Conservation (phyloP, 306 rosid genomes). For the Sophora flavescens region DNA sequence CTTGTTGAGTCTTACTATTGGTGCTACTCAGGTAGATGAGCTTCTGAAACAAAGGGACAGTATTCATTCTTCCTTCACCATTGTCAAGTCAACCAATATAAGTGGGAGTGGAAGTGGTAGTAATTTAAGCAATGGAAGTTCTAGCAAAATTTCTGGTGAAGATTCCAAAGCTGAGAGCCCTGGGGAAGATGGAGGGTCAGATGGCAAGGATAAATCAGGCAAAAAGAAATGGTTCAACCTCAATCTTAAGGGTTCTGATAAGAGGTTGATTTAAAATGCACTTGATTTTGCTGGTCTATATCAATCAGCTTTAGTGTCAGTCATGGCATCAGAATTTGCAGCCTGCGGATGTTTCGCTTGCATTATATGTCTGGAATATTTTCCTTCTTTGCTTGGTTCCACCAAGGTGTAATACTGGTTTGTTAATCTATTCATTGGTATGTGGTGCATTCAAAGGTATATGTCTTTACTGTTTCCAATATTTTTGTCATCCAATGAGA, state of each 20-base stretch:
- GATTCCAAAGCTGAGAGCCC: conserved; percentile 75
- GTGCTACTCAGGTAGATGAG: conserved; percentile 85
- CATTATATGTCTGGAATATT: conserved; percentile 48
- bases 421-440: conserved; percentile 50
- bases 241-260: conserved; percentile 75
- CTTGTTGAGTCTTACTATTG: conserved; percentile 10
- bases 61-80: conserved; percentile 83
- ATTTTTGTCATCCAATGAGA: conserved; percentile 47
- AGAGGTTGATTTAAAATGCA: conserved; percentile 53
- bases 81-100: conserved; percentile 46
- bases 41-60: conserved; percentile 90
- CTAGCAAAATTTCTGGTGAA: conserved; percentile 74
- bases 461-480: conserved; percentile 48
- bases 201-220: conserved; percentile 83
- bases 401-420: conserved; percentile 48
- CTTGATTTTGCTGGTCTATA: conserved; percentile 38
- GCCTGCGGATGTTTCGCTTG: conserved; percentile 50
- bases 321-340: conserved; percentile 44
- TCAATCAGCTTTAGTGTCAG: conserved; percentile 44
- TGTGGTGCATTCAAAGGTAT: conserved; percentile 51
- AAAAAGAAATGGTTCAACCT: conserved; percentile 98
- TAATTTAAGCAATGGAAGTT: conserved; percentile 75
- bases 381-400: conserved; percentile 53
- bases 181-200: conserved; percentile 84
- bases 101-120: conserved; percentile 59